Evolutionary conservation across 2,329 filamentous ascomycete species (phyloP).

Genomic region (Aspergillus felis): DNA sequence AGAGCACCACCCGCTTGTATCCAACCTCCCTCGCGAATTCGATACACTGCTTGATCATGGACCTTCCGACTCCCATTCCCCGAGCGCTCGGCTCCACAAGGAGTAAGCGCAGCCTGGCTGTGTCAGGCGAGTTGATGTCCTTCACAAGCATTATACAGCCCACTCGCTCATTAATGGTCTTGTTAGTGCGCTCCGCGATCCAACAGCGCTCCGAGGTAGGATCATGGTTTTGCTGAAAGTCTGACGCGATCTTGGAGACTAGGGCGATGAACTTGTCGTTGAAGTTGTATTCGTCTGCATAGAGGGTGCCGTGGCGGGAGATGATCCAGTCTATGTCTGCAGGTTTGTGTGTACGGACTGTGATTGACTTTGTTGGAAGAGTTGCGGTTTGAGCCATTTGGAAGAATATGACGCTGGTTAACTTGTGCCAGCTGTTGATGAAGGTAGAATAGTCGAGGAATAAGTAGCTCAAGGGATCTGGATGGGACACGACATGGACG

Average conservation of each 20-base stretch:
- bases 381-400: neutral
- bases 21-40: slow-evolving; percentile 19
- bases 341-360: slow-evolving; percentile 17
- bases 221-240: slow-evolving; percentile 21
- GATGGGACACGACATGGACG: neutral
- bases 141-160: slow-evolving; percentile 24
- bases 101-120: slow-evolving; percentile 22
- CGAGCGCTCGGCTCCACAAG: slow-evolving; percentile 22
- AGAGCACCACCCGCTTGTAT: slow-evolving; percentile 19
- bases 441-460: neutral
- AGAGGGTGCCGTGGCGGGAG: slow-evolving; percentile 19
- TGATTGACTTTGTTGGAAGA: neutral
- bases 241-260: slow-evolving; percentile 14
- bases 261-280: slow-evolving; percentile 16
- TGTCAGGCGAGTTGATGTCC: slow-evolving; percentile 10
- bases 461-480: neutral
- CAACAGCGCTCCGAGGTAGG: slow-evolving; percentile 19
- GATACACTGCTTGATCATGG: slow-evolving; percentile 17
- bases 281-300: slow-evolving; percentile 20
- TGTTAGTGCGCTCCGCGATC: slow-evolving; percentile 20
- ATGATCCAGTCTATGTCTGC: slow-evolving; percentile 23
- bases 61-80: slow-evolving; percentile 19
- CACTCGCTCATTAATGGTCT: slow-evolving; percentile 5
- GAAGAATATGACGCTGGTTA: neutral
- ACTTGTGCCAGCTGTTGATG: neutral